These are phyloP conservation scores for Xylaria sp. DNA, from an alignment of 2,329 filamentous ascomycete genomes.

Conservation along the genomic window DNA sequence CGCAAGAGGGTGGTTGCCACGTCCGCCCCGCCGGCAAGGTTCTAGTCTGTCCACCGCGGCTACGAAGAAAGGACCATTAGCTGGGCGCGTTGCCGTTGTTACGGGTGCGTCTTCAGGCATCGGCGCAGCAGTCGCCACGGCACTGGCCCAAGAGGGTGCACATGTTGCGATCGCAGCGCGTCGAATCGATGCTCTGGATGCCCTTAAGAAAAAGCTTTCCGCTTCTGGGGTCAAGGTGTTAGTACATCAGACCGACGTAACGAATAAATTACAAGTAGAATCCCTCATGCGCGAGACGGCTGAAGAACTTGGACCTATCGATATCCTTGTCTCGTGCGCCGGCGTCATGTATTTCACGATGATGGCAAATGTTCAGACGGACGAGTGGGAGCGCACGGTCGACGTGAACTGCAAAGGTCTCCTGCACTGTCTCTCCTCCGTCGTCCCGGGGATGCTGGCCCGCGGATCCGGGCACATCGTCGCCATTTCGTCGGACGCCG, in stretches of 20 bases:
- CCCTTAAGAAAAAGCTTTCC: slow-evolving; percentile 68
- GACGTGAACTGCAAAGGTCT: slow-evolving; percentile 90
- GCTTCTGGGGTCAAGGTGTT: slow-evolving; percentile 69
- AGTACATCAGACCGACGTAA: slow-evolving; percentile 77
- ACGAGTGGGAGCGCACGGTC: slow-evolving; percentile 84
- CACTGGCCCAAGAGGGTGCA: slow-evolving; percentile 75
- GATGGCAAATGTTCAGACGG: slow-evolving; percentile 79
- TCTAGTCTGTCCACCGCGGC: slow-evolving; percentile 38
- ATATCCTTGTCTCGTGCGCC: slow-evolving; percentile 82
- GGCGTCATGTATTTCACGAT: slow-evolving; percentile 91
- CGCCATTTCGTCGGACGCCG: slow-evolving; percentile 83
- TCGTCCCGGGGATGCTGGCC: slow-evolving; percentile 76
- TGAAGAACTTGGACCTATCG: slow-evolving; percentile 74
- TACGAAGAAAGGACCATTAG: slow-evolving; percentile 66
- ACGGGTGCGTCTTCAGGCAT: slow-evolving; percentile 84
- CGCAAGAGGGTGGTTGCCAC: slow-evolving; percentile 78
- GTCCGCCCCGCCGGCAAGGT: slow-evolving; percentile 63
- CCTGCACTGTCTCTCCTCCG: slow-evolving; percentile 75
- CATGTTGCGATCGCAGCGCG: slow-evolving; percentile 78
- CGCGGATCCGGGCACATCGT: slow-evolving; percentile 78
- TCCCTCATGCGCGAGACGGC: slow-evolving; percentile 68
- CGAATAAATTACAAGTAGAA: slow-evolving; percentile 72
- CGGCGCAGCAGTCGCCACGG: slow-evolving; percentile 76
- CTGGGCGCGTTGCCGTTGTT: slow-evolving; percentile 77
- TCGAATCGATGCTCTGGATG: slow-evolving; percentile 73